phyloP scores from a whole-genome alignment of 2,329 filamentous ascomycete genomes.

The Diaporthe sp. region DNA sequence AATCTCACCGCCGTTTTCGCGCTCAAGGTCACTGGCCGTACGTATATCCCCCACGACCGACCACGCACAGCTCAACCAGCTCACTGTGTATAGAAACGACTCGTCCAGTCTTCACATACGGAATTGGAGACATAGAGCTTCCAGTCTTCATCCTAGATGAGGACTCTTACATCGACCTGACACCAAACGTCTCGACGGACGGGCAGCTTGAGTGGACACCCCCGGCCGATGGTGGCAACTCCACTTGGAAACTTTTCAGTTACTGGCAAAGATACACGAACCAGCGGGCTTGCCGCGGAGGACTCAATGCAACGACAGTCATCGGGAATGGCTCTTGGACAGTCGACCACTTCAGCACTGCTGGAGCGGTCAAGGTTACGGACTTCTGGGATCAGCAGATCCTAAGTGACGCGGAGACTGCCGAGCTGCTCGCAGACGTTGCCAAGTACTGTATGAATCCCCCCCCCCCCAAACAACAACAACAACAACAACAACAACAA shows the following conservation, averaged over 20 bases:
- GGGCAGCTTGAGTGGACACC: conserved; percentile 17
- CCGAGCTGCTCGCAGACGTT: conserved; percentile 1
- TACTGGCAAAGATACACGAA: conserved; percentile 27
- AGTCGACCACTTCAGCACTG: conserved; percentile 48
- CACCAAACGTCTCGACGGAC: conserved; percentile 13
- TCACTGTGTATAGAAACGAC: neutral
- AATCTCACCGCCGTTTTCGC: conserved; percentile 21
- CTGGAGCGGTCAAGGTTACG: conserved; percentile 47
- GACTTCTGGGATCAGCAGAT: conserved; percentile 50
- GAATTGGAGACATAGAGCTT: neutral
- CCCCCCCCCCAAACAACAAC: too few relatives aligned
- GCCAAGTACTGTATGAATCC: conserved; percentile 8
- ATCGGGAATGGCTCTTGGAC: conserved; percentile 39
- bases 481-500: too few relatives aligned
- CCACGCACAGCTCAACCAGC: neutral
- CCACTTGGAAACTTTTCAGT: conserved; percentile 27
- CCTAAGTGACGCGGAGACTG: conserved; percentile 1
- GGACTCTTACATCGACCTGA: conserved; percentile 28
- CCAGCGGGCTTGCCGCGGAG: conserved; percentile 16
- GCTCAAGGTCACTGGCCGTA: conserved; percentile 12
- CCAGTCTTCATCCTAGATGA: conserved; percentile 15
- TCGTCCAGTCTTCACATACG: neutral
- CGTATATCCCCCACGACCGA: neutral
- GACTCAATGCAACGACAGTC: conserved; percentile 8
- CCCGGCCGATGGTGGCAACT: neutral